Evolutionary conservation across 179 eudicot species (phyloP).

Genomic region (Carnegiea gigantea): DNA sequence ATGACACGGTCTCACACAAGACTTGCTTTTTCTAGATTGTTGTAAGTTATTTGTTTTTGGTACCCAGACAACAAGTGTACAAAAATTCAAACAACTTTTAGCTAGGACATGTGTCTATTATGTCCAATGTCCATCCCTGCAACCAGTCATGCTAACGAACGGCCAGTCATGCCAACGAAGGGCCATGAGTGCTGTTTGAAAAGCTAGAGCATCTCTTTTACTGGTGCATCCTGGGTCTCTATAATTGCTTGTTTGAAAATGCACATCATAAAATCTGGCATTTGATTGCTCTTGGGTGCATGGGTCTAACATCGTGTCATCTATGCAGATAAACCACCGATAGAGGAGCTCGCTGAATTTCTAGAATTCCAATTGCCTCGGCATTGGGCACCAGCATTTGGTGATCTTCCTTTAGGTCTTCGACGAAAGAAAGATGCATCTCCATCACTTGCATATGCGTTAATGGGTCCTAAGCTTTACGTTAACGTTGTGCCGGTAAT

Average conservation of each 20-base stretch:
- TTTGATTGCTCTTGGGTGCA: not conserved
- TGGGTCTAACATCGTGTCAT: conserved; percentile 8
- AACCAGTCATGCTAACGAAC: too few species aligned
- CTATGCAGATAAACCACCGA: conserved; percentile 86
- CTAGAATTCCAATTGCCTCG: conserved; percentile 91
- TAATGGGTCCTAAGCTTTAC: conserved; percentile 88
- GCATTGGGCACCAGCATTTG: conserved; percentile 94
- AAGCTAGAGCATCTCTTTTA: not conserved
- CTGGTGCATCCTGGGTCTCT: not conserved
- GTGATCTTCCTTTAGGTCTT: conserved; percentile 83
- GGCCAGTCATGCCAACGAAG: too few species aligned
- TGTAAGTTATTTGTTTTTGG: too few species aligned
- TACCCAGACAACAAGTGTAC: too few species aligned
- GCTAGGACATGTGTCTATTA: too few species aligned
- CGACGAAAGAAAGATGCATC: conserved; percentile 66
- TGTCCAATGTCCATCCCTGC: too few species aligned
- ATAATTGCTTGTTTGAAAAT: not conserved
- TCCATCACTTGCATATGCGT: conserved; percentile 78
- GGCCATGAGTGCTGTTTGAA: not conserved
- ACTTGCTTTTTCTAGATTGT: too few species aligned
- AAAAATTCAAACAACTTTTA: too few species aligned
- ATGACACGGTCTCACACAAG: too few species aligned
- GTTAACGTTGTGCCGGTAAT: conserved; percentile 73
- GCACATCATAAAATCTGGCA: not conserved
- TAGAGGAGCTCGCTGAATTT: conserved; percentile 85